Percentiles rank a stretch among this genome's conserved stretches.
These are phyloP conservation scores for Luzula sylvatica DNA, from an alignment of 176 grass and related monocot species.

Conservation along the genomic window DNA sequence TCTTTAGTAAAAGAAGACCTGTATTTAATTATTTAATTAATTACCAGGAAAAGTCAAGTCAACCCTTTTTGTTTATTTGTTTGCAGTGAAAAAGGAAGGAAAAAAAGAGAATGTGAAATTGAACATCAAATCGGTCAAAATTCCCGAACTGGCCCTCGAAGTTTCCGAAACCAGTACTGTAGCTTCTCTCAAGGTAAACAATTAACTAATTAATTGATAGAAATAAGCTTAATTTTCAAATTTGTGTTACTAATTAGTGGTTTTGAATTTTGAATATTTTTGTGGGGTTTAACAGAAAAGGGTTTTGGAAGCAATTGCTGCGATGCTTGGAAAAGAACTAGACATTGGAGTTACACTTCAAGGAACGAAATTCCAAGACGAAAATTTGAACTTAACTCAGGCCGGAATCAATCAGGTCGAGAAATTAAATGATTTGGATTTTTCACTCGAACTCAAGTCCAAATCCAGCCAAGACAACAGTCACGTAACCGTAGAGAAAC, in stretches of 20 bases:
- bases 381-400: conserved; percentile 61
- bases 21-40: neutral
- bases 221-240: neutral
- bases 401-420: conserved; percentile 51
- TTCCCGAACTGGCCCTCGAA: conserved; percentile 93
- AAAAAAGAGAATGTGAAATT: conserved; percentile 64
- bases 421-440: conserved; percentile 48
- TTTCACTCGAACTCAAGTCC: conserved; percentile 72
- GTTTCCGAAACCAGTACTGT: conserved; percentile 86
- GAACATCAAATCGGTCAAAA: conserved; percentile 87
- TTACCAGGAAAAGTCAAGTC: neutral
- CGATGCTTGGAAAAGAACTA: conserved; percentile 71
- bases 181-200: conserved; percentile 81
- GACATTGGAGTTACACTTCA: conserved; percentile 64
- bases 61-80: conserved; percentile 17
- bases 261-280: no score
- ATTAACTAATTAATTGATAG: neutral
- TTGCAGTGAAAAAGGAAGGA: conserved; percentile 58
- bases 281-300: conserved; percentile 55
- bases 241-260: neutral
- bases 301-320: conserved; percentile 81
- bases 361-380: conserved; percentile 90
- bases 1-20: neutral
- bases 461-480: conserved; percentile 18
- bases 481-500: conserved; percentile 27